Evolutionary conservation across 208 protist species (phyloP), one percentile per base, ranked within the genome.

Genomic region (Wallacemonas collosoma): DNA sequence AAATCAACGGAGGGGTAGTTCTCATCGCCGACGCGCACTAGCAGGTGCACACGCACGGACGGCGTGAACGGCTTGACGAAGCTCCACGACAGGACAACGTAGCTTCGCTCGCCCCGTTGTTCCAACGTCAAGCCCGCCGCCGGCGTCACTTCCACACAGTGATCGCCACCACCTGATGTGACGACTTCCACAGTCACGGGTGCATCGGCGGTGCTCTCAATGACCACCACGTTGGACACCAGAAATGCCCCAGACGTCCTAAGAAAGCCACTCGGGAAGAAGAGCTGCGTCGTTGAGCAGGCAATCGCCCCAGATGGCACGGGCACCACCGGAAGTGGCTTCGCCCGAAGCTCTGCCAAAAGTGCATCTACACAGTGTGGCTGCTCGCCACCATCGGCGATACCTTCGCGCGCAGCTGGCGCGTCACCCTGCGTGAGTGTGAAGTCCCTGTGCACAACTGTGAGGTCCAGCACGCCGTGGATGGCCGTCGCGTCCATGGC

Each of bases 171-270:
- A 15, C 72, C 75, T 15, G 69, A 73, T 26, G 77, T 51, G 9
- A 80, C 77, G n/a, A 91, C 38, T 77, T 88, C 76, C 38, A 91
- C 71, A 12, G 45, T 70, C 11, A 89, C 72, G 1, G 43, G 3
- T 36, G 79, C 73, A 64, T 79, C 79, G 3, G 79, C 79, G 15
- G 26, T 66, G 64, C 76, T 91, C 70, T 87, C 82, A 47, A 91
- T 71, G 54, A 73, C 86, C 48, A 94, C 38, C 38, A 91, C 80
- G 58, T 94, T 94, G 4, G 82, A 86, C 36, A 94, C 80, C 35
- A 91, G 68, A 70, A 83, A 94, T n/a, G 69, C 70, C 14, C 84
- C 84, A 26, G 62, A 74, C n/a, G 75, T 75, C 12, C 58, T 71
- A 43, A 90, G 70, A 61, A 94, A 84, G 39, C 44, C 76, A 3